phyloP scores from a whole-genome alignment of 1,139 yeast species.

The Candida albicans region DNA sequence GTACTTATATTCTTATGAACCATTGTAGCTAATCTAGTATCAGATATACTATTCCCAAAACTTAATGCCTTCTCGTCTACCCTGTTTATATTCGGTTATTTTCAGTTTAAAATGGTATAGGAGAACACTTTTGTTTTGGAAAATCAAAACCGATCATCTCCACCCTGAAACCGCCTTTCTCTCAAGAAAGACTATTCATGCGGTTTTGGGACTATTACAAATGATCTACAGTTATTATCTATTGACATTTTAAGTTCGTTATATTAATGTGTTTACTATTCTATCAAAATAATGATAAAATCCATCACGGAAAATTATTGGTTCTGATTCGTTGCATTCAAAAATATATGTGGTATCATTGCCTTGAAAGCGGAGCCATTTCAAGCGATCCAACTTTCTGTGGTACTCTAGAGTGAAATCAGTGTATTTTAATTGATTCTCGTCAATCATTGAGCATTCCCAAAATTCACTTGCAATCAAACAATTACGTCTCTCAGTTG shows the following conservation, averaged over 20 bases:
- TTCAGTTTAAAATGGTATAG: slow-evolving; percentile 50
- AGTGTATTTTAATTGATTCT: slow-evolving; percentile 10
- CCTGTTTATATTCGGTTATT: slow-evolving; percentile 55
- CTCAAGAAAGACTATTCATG: slow-evolving; percentile 17
- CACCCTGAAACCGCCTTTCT: slow-evolving; percentile 42
- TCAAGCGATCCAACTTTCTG: slow-evolving; percentile 9
- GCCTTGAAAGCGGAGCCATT: slow-evolving; percentile 13
- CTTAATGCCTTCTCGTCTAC: slow-evolving; percentile 52
- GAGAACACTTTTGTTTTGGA: slow-evolving; percentile 53
- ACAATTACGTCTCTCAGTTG: slow-evolving; percentile 10
- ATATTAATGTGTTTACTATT: slow-evolving; percentile 11
- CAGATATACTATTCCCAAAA: slow-evolving; percentile 25
- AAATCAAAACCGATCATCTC: slow-evolving; percentile 44
- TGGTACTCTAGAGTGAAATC: slow-evolving; percentile 13
- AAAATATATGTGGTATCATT: slow-evolving; percentile 11
- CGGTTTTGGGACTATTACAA: slow-evolving; percentile 41
- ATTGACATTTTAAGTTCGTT: not conserved
- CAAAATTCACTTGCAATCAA: slow-evolving; percentile 13
- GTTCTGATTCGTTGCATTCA: slow-evolving; percentile 9
- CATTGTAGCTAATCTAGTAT: not conserved
- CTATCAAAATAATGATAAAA: slow-evolving; percentile 12
- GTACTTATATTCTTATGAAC: not conserved
- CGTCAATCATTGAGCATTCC: slow-evolving; percentile 9
- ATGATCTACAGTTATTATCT: slow-evolving; percentile 35
- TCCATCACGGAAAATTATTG: slow-evolving; percentile 14